Evolutionary conservation across 805 yeast species (phyloP).

Genomic region (Candida ulmi): DNA sequence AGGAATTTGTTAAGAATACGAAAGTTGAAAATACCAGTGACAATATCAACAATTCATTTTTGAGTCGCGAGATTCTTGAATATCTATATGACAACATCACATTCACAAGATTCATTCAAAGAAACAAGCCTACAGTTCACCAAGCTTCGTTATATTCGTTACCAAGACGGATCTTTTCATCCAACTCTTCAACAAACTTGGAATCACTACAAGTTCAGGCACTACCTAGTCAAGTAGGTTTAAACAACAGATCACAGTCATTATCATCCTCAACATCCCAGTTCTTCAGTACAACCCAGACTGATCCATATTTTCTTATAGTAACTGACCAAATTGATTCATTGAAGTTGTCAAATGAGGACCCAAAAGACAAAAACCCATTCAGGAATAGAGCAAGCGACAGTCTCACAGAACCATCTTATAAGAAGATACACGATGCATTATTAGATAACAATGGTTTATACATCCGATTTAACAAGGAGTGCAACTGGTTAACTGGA

Average conservation of each 20-base stretch:
- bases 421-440: conserved; percentile 4
- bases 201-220: conserved; percentile 5
- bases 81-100: conserved; percentile 68
- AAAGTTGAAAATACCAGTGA: conserved; percentile 24
- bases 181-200: conserved; percentile 17
- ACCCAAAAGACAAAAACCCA: conserved; percentile 7
- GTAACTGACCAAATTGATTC: conserved; percentile 19
- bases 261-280: conserved; percentile 21
- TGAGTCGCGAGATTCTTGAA: conserved; percentile 38
- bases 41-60: conserved; percentile 19
- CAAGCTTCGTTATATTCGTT: conserved; percentile 7
- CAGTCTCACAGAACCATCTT: conserved; percentile 7
- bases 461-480: conserved; percentile 26
- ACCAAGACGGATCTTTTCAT: conserved; percentile 20
- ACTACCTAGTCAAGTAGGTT: background rate
- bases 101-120: conserved; percentile 47
- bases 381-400: conserved; percentile 5
- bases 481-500: conserved; percentile 21
- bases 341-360: conserved; percentile 17
- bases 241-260: conserved; percentile 13
- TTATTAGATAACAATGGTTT: conserved; percentile 26
- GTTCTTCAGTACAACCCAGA: conserved; percentile 14
- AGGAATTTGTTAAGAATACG: conserved; percentile 51
- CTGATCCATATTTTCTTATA: conserved; percentile 35
- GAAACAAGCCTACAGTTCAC: conserved; percentile 23